Evolutionary conservation across 305 asterid species (phyloP).

Genomic region (Fraxinus latifolia): DNA sequence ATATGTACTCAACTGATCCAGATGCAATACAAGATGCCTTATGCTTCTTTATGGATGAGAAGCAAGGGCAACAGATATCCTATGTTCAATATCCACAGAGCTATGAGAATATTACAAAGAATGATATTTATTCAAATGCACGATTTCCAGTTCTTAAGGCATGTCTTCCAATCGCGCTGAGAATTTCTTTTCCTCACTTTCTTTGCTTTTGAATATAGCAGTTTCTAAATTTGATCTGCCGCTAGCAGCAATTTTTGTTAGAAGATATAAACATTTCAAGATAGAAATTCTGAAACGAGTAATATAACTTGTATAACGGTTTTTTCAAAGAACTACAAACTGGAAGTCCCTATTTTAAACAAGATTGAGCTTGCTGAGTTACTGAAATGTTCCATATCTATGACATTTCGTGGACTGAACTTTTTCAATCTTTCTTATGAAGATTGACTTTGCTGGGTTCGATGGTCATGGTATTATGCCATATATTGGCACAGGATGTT

Average conservation of each 20-base stretch:
- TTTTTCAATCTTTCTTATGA: neutral
- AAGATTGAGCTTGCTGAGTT: neutral
- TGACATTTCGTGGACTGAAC: constrained; percentile 9
- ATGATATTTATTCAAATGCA: constrained; percentile 50
- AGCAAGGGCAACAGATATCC: constrained; percentile 40
- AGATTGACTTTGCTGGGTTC: constrained; percentile 71
- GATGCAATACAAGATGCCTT: constrained; percentile 54
- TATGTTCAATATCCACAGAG: constrained; percentile 65
- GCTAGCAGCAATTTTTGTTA: neutral
- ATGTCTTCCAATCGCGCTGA: neutral
- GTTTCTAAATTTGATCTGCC: neutral
- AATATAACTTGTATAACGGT: neutral
- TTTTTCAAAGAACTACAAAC: neutral
- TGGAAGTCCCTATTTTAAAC: neutral
- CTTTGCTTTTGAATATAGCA: neutral
- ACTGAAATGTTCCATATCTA: neutral
- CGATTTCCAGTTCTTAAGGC: constrained; percentile 32
- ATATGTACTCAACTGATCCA: constrained; percentile 76
- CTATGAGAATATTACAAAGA: constrained; percentile 41
- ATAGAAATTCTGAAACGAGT: neutral
- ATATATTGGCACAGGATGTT: constrained; percentile 77
- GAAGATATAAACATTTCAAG: neutral
- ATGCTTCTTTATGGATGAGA: constrained; percentile 76
- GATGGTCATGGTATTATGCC: constrained; percentile 57
- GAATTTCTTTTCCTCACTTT: neutral